Evolutionary conservation across 805 yeast genomes (phyloP).

Genomic region (Ogataea sp.): DNA sequence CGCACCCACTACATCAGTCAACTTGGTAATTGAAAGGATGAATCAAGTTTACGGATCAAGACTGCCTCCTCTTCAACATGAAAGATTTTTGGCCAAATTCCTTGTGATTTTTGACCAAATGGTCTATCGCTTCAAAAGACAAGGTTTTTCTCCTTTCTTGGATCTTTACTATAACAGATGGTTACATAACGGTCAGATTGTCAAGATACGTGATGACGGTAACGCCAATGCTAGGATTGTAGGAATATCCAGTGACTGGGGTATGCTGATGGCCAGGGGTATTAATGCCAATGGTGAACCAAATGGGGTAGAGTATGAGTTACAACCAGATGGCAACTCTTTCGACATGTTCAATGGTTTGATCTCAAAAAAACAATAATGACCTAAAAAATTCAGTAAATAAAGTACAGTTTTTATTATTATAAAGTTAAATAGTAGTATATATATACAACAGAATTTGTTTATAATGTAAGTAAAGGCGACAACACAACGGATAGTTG

Average conservation of each 20-base stretch:
- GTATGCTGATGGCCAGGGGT: constrained; percentile 73
- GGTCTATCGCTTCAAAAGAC: constrained; percentile 44
- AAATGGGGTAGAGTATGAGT: constrained; percentile 51
- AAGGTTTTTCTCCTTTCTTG: constrained; percentile 66
- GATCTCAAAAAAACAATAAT: constrained; percentile 48
- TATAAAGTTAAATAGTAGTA: constrained; percentile 8
- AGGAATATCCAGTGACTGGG: constrained; percentile 83
- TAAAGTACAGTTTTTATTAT: constrained; percentile 1
- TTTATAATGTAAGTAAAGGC: constrained; percentile 30
- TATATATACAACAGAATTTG: too few species aligned
- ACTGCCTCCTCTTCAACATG: constrained; percentile 32
- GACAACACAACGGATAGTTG: constrained; percentile 16
- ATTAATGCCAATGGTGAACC: constrained; percentile 34
- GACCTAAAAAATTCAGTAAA: not conserved
- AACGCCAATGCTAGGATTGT: constrained; percentile 50
- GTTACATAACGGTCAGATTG: constrained; percentile 75
- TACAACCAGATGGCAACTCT: constrained; percentile 97
- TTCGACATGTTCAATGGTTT: constrained; percentile 92
- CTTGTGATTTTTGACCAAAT: constrained; percentile 59
- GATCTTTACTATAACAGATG: constrained; percentile 71
- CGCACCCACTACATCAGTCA: constrained; percentile 91
- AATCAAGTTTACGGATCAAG: constrained; percentile 40
- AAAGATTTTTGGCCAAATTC: constrained; percentile 56
- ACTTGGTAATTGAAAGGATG: constrained; percentile 53
- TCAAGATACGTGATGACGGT: constrained; percentile 43